Evolutionary conservation across 1,284 basidiomycete genomes (phyloP).

Genomic region (Paramarasmius palmivorus): DNA sequence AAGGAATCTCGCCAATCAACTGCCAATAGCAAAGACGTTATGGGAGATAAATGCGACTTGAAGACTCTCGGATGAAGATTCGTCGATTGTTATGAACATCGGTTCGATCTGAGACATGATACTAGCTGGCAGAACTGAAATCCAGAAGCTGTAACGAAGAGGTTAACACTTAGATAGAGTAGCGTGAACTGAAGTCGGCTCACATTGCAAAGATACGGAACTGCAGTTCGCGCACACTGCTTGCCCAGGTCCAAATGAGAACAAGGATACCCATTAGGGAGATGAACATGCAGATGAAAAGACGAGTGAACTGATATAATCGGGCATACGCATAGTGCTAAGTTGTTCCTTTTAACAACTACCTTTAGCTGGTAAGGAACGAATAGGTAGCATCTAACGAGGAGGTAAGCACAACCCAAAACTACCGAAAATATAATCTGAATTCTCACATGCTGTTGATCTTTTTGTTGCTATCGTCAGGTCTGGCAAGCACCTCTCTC

Average conservation of each 20-base stretch:
- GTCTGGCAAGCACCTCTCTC: conserved; percentile 37
- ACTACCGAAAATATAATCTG: conserved; percentile 1
- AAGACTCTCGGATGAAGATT: conserved; percentile 73
- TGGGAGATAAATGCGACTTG: conserved; percentile 77
- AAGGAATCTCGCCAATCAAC: conserved; percentile 81
- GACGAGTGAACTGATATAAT: conserved; percentile 82
- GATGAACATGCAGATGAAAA: conserved; percentile 78
- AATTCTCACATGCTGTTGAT: conserved; percentile 47
- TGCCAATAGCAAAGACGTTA: conserved; percentile 87
- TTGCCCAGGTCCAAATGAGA: conserved; percentile 78
- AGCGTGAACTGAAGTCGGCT: conserved; percentile 23
- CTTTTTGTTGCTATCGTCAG: conserved; percentile 37
- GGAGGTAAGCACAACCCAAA: neutral
- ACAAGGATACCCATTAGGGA: conserved; percentile 81
- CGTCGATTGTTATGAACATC: conserved; percentile 83
- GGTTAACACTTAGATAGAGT: no score
- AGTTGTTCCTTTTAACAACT: conserved; percentile 75
- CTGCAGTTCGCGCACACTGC: conserved; percentile 71
- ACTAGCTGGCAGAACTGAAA: conserved; percentile 73
- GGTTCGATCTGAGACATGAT: conserved; percentile 84
- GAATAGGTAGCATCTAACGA: conserved; percentile 71
- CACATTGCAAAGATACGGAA: conserved; percentile 83
- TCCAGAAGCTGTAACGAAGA: conserved; percentile 64
- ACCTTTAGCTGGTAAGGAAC: conserved; percentile 79
- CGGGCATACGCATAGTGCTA: conserved; percentile 79